Base-by-base conservation (phyloP, 192 early-diverging fungal genomes). In the Umbelopsis sp. region DNA sequence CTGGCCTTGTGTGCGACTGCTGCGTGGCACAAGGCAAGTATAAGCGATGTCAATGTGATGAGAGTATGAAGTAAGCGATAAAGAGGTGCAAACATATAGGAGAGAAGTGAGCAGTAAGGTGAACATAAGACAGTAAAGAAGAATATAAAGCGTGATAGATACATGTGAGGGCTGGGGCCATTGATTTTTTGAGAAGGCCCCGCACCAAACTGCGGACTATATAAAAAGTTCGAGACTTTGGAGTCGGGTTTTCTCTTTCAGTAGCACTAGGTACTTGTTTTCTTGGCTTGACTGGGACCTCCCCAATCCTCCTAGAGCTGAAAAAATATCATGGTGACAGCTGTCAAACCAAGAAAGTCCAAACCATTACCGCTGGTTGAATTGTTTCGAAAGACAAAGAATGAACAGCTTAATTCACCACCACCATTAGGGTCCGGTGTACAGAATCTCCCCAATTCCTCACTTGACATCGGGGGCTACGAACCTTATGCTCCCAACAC, bases 401-500 rank as follows among this genome's bases (percentile, higher is more conserved):
- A 31, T 62, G 56, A 62, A 6, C 12, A 31, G 4, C 12, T 62
- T 6, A 26, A 29, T 34, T 12, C 32, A 20, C 29, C 5, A 9
- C 56, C 56, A 11, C 12, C 56, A n/a, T 32, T 62, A 32, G 29
- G 56, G 12, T 62, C 56, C 7, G 56, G 56, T 4, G 29, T 62
- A 32, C 56, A 62, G 17, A 62, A 62, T 62, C 56, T 62, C 3
- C 56, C 56, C 2, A 26, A 49, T 49, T 49, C 56, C 17, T 62
- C 56, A 62, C 56, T 62, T 32, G 29, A 34, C 31, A 62, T 32
- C 16, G 56, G 38, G 38, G 38, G 25, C 12, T 62, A 32, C 26
- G 56, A 62, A 34, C 56, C 56, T 32, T 62, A 62, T 62, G 34
- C 56, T 62, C 56, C 56, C 56, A 62, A 62, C 29, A 62, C 56